A percentile compares a stretch with the other conserved stretches of the same genome.
Conservation (phyloP, 441 rosid species). For the Brassica hybrid region DNA sequence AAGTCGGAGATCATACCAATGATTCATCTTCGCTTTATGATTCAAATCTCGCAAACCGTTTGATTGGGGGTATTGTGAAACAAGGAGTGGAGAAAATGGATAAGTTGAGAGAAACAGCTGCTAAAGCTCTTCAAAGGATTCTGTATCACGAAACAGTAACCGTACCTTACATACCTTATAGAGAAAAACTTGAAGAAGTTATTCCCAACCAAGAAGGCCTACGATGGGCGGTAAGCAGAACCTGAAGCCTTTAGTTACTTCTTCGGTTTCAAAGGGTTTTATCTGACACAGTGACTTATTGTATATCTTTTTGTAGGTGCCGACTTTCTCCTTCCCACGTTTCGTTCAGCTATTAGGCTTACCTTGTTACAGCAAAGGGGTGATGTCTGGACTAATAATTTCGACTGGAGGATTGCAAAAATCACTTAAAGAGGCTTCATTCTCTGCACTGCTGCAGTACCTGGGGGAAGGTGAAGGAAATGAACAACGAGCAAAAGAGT, state of each 20-base stretch:
- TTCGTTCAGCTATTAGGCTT: constrained; percentile 69
- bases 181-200: constrained; percentile 75
- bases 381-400: constrained; percentile 87
- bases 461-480: constrained; percentile 51
- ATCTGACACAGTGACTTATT: constrained; percentile 17
- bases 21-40: constrained; percentile 54
- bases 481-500: constrained; percentile 55
- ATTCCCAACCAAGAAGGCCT: constrained; percentile 61
- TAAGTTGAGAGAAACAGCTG: constrained; percentile 90
- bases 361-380: constrained; percentile 69
- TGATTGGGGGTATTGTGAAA: constrained; percentile 74
- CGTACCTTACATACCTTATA: constrained; percentile 70
- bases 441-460: constrained; percentile 79
- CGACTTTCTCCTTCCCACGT: constrained; percentile 83
- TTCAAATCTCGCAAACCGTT: constrained; percentile 60
- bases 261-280: constrained; percentile 14
- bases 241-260: constrained; percentile 18
- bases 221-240: constrained; percentile 78
- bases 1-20: constrained; percentile 40
- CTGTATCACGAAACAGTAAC: constrained; percentile 58
- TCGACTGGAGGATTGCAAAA: constrained; percentile 97
- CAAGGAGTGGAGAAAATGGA: constrained; percentile 98
- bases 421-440: constrained; percentile 73
- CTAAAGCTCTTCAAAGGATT: constrained; percentile 77
- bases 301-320: constrained; percentile 65